Conservation (phyloP, 164 flowering plant species). For the Magnolia kwangsiensis region DNA sequence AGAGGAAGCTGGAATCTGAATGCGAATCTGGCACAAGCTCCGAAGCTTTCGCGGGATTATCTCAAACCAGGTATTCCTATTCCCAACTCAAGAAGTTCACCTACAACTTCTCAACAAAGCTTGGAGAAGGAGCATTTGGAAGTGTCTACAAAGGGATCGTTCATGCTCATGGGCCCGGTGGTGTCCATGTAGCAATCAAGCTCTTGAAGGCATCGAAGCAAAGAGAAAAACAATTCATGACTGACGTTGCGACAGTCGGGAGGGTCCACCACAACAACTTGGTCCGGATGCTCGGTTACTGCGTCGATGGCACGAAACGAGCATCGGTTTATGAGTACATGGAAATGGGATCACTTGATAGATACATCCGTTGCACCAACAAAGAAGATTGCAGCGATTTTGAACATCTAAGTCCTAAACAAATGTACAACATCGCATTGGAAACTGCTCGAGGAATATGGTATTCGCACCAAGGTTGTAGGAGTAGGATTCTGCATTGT, state of each 20-base stretch:
- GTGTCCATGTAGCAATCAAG: slow-evolving; percentile 1
- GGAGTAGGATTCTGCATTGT: slow-evolving; percentile 19
- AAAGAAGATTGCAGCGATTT: not conserved
- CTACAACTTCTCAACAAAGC: slow-evolving; percentile 1
- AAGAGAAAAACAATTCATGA: slow-evolving; percentile 9
- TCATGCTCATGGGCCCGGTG: not conserved
- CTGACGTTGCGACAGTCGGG: slow-evolving; percentile 6
- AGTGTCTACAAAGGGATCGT: slow-evolving; percentile 13
- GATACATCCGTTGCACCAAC: not conserved
- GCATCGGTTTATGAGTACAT: slow-evolving; percentile 9
- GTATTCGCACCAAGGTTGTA: slow-evolving; percentile 10
- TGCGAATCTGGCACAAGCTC: not conserved
- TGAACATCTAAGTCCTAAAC: not conserved
- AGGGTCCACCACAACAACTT: not conserved
- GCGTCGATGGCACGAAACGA: not conserved
- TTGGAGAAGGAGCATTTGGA: slow-evolving; percentile 16
- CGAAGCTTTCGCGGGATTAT: not conserved
- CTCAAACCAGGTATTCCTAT: slow-evolving; percentile 6
- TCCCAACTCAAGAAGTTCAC: slow-evolving; percentile 1
- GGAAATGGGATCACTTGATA: slow-evolving; percentile 15
- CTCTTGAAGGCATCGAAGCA: not conserved
- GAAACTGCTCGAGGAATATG: slow-evolving; percentile 7
- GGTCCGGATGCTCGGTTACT: slow-evolving; percentile 3
- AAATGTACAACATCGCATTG: slow-evolving; percentile 6
- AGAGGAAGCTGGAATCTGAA: not conserved